Evolutionary conservation across 441 rosid genomes (phyloP).

Genomic region (Bocquillonia castaneifolia): DNA sequence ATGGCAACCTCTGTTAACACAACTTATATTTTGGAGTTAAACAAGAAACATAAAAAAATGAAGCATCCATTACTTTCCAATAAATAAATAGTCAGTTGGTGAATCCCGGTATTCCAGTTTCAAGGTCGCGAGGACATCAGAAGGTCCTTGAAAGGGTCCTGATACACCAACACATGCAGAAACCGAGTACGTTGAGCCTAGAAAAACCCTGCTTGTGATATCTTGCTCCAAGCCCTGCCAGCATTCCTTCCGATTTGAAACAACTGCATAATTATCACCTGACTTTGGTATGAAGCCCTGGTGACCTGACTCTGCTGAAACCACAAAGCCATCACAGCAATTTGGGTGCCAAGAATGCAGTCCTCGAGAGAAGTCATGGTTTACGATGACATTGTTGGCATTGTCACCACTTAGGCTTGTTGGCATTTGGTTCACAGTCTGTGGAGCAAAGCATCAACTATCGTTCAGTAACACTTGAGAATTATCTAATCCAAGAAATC

Average conservation of each 20-base stretch:
- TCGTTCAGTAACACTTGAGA: constrained; percentile 9
- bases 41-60: constrained; percentile 15
- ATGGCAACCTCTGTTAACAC: constrained; percentile 1
- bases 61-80: constrained; percentile 69
- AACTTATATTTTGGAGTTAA: constrained; percentile 7
- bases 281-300: constrained; percentile 28
- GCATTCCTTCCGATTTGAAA: constrained; percentile 61
- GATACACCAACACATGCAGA: constrained; percentile 68
- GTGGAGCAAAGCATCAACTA: constrained; percentile 30
- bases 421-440: constrained; percentile 35
- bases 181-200: constrained; percentile 50
- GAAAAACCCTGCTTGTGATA: constrained; percentile 57
- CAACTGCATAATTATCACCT: constrained; percentile 53
- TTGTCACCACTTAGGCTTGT: constrained; percentile 14
- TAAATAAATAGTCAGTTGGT: constrained; percentile 43
- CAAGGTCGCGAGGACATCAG: constrained; percentile 67
- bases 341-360: constrained; percentile 68
- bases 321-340: constrained; percentile 61
- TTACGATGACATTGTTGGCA: constrained; percentile 42
- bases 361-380: constrained; percentile 74
- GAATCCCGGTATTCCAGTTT: constrained; percentile 50
- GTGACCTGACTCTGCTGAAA: constrained; percentile 41
- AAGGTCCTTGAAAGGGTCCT: constrained; percentile 46
- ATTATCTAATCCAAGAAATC: background rate
- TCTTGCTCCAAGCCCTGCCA: constrained; percentile 98